Base-by-base conservation (phyloP, 2,329 filamentous ascomycete species). In the Plenodomus lindquistii region DNA sequence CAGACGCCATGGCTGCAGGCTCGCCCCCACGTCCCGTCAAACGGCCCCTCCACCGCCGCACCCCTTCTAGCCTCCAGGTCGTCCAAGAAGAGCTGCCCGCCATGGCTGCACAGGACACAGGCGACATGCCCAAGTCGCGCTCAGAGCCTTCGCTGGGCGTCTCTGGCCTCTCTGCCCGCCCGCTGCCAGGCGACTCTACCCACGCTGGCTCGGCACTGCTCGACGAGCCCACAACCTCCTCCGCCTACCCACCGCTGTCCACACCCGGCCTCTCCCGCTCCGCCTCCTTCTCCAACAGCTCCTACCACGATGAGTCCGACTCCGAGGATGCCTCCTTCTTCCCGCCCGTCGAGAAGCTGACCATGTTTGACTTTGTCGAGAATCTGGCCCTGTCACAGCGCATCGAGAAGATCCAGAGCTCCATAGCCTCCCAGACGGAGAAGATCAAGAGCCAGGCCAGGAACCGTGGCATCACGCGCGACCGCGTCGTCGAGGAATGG, bases 401-500 rank as follows among this genome's bases (percentile, higher is more conserved):
- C 62, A 81, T 99, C 17, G 94, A 97, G 74, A 94, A 89, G 76
- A 81, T 97, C 57, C 92, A 97, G 66, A 87, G 84, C 62, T 88
- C 89, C 31, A 80, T 97, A 49, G 87, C 87, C 21, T 83, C 85
- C 4, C 92, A 97, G 73, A 93, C 86, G 3, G 86, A 94, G 60
- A 94, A 89, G 72, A 87, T 97, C 24, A 86, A 86, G 54, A 93
- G 94, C 52, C 85, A 89, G 63, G 88, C 94, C 53, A 90, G 89
- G 70, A 85, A 85, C 17, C 86, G 83, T 57, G 87, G 91, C 41
- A 80, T 87, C 60, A 92, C 93, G n/a, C 89, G 87, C 65, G 87
- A 95, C 59, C 87, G 89, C 51, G 91, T 97, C 66, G 87, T 97
- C 19, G 92, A 95, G 59, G 90, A 97, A 77, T 96, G 90, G 91